Evolutionary conservation across 176 grass and related monocot genomes (phyloP), one percentile per base, ranked within the genome.

Genomic region (Triticum dicoccoides): DNA sequence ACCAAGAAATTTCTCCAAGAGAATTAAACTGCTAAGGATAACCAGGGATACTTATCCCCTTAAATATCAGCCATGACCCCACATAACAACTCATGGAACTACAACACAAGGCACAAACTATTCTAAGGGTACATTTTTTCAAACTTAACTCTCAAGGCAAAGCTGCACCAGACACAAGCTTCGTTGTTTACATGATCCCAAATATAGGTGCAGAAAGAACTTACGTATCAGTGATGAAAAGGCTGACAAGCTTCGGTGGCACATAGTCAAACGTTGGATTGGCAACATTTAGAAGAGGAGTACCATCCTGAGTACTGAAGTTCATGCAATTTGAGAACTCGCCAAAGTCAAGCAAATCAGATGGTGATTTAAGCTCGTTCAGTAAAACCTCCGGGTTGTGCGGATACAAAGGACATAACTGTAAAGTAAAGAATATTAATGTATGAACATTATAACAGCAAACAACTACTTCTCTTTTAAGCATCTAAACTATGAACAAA

Each of bases 261-360:
- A 99, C 92, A 47, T 96, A 96, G 68, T 99, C 97, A 92, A 99
- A 99, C 41, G 97, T 89, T 30, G 97, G 97, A 69, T 99, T 99
- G 24, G 91, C 97, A 86, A 99, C 94, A 81, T 91, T 91, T 67
- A 99, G 69, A 85, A 92, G 94, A 83, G 91, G 84, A 45, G 83
- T 87, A 27, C 94, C 94, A 83, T 91, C 87, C 77, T 76, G 83
- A 68, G 82, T 70, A 87, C 92, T 93, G 73, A 89, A 96, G 24
- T 99, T 91, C 97, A 96, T 99, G 83, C 91, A 94, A 85, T 94
- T 86, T 80, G 97, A 99, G 74, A 99, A 99, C 76, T 99, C 90
- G 7, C 97, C 97, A 37, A 96, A 94, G 76, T 99, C 94, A 11
- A 99, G 87, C 88, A 98, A 94, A 91, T 96, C 97, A 68, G 94